These are phyloP conservation scores for Claviceps arundinis DNA, from an alignment of 2,329 filamentous ascomycete genomes.

Conservation along the genomic window DNA sequence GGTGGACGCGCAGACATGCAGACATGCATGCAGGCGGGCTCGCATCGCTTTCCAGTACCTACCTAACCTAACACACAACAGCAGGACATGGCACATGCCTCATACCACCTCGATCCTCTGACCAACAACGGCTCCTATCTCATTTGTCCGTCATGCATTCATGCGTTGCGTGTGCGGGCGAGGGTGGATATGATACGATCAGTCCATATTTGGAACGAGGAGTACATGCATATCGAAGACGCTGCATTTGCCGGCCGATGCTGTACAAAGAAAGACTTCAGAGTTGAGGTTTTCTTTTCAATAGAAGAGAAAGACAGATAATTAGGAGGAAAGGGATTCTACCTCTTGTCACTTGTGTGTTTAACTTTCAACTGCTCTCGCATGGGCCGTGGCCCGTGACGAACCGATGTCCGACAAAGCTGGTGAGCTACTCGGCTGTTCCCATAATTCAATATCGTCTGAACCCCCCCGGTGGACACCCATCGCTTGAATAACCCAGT, in stretches of 20 bases:
- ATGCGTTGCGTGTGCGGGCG: conserved; percentile 1
- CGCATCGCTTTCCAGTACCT: background rate
- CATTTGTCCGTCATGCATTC: conserved; percentile 1
- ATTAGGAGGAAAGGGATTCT: too few species aligned
- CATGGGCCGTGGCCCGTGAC: background rate
- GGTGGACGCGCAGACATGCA: background rate
- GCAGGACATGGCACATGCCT: background rate
- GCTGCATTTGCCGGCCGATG: background rate
- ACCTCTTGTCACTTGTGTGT: background rate
- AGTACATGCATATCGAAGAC: background rate
- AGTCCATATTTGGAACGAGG: background rate
- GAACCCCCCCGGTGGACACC: background rate
- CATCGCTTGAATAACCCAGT: background rate
- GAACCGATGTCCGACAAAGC: background rate
- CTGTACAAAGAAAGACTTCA: background rate
- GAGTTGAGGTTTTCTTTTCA: background rate
- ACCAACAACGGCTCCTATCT: background rate
- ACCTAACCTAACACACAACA: background rate
- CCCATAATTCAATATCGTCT: background rate
- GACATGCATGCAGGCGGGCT: background rate
- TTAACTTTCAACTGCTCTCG: background rate
- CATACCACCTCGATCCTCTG: background rate
- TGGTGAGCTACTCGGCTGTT: background rate
- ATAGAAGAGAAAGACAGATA: too few species aligned
- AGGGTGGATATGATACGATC: conserved; percentile 2